A percentile compares a stretch with the other conserved stretches of the same genome.
These are phyloP conservation scores for Ceratocystis cacaofunesta DNA, from an alignment of 2,329 filamentous ascomycete species.

Conservation along the genomic window DNA sequence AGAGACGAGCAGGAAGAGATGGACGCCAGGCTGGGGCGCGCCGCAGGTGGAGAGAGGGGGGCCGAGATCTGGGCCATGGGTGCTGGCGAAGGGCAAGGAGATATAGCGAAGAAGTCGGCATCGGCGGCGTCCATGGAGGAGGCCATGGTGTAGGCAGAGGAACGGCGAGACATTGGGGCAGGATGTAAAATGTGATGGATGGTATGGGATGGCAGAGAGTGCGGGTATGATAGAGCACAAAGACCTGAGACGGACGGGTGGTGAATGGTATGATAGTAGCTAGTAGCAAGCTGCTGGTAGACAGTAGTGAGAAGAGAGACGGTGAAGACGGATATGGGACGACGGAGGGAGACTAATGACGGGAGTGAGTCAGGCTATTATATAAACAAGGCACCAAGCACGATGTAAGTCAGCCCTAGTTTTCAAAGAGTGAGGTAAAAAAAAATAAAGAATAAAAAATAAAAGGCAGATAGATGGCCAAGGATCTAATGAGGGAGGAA, in stretches of 20 bases:
- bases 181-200: background rate
- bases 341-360: background rate
- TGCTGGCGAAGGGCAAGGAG: constrained; percentile 7
- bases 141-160: constrained; percentile 11
- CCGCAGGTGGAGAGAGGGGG: background rate
- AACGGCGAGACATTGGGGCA: constrained; percentile 7
- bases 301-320: background rate
- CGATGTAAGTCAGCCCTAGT: background rate
- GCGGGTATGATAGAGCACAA: too few relatives aligned
- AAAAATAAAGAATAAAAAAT: background rate
- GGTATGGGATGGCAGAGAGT: background rate
- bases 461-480: background rate
- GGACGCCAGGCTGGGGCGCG: background rate
- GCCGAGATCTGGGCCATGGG: background rate
- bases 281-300: background rate
- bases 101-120: constrained; percentile 16
- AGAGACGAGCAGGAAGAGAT: constrained; percentile 8
- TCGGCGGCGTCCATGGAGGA: constrained; percentile 7
- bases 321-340: background rate
- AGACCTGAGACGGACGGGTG: too few relatives aligned
- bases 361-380: background rate
- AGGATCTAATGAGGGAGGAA: background rate
- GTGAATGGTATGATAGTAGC: background rate
- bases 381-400: background rate
- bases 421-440: background rate